Base-by-base conservation (phyloP, 1,139 yeast genomes). In the Geotrichum carabidarum region DNA sequence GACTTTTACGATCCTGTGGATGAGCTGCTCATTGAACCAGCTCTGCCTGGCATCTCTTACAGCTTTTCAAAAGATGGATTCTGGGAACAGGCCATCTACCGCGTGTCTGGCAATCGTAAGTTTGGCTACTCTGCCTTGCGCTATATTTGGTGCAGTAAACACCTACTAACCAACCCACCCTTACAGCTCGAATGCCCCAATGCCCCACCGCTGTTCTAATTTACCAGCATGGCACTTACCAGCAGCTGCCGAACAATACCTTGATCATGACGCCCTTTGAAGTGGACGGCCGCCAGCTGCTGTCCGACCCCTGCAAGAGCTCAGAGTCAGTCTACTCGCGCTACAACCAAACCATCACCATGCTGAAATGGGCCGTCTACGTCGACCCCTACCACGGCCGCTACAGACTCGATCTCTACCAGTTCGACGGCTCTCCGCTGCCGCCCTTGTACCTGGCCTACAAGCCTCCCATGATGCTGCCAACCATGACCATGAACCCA, bases 1-100 rank as follows among this genome's bases (percentile, higher is more conserved):
- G 96, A 93, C 3, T 93, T 93, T 67, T 93, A 82, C 68, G 98
- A 93, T 69, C 99, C 99, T 1, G 86, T 90, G 27, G 96, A 90
- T 67, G 99, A 93, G 70, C 79, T 91, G 32, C 76, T 93, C 58
- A 87, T 90, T 62, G 99, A 94, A 69, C 99, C 99, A 2, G 93
- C 91, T 27, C 78, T 93, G 54, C 97, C 99, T 4, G 99, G 99
- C 31, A 81, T 91, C 58, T 84, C 95, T 5, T 89, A 85, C 71
- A 89, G 97, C 4, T 93, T 93, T 74, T 91, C 97, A 1, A 81
- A 78, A 15, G 98, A 93, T 71, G 98, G 98, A 1, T 81, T 75
- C 71, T 93, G 79, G 70, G 99, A 93, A 72, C 88, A 87, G 68
- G 99, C 99, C 8, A 70, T 83, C 50, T 93, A 93, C 69, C 82